Percentiles rank a stretch among this genome's conserved stretches.
Conservation (phyloP, 2,329 filamentous ascomycete genomes). For the Xylariaceae sp. region DNA sequence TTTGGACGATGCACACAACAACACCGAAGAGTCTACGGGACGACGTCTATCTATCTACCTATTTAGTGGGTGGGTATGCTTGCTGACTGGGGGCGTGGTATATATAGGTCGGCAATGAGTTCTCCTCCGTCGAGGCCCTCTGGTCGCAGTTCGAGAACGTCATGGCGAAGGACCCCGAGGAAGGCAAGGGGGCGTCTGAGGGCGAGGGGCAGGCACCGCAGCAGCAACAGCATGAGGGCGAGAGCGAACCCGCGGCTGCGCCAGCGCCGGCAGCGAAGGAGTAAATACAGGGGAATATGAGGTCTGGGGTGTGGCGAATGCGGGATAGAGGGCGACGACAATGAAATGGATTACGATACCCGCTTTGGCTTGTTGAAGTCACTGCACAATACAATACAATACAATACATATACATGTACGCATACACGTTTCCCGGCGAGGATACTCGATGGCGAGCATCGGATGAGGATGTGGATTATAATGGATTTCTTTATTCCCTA, state of each 20-base stretch:
- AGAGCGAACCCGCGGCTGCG: constrained; percentile 12
- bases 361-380: constrained; percentile 11
- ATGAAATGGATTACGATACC: constrained; percentile 19
- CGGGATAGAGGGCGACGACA: not conserved
- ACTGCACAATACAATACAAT: constrained; percentile 4
- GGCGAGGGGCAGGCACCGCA: constrained; percentile 32
- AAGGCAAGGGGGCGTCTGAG: constrained; percentile 20
- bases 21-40: no score
- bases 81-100: not conserved
- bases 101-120: constrained; percentile 84
- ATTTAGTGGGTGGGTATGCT: not conserved
- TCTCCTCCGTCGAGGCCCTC: constrained; percentile 92
- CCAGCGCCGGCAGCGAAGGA: constrained; percentile 5
- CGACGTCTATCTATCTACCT: no score
- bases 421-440: constrained; percentile 12
- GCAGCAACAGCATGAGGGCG: constrained; percentile 32
- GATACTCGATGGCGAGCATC: constrained; percentile 19
- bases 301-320: no score
- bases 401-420: constrained; percentile 1
- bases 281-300: constrained; percentile 5
- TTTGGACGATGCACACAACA: no score
- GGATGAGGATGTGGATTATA: constrained; percentile 28
- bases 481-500: constrained; percentile 40
- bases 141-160: constrained; percentile 98
- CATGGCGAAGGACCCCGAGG: constrained; percentile 72